Base-by-base conservation (phyloP, 192 early-diverging fungal species). In the Coemansia sp. region DNA sequence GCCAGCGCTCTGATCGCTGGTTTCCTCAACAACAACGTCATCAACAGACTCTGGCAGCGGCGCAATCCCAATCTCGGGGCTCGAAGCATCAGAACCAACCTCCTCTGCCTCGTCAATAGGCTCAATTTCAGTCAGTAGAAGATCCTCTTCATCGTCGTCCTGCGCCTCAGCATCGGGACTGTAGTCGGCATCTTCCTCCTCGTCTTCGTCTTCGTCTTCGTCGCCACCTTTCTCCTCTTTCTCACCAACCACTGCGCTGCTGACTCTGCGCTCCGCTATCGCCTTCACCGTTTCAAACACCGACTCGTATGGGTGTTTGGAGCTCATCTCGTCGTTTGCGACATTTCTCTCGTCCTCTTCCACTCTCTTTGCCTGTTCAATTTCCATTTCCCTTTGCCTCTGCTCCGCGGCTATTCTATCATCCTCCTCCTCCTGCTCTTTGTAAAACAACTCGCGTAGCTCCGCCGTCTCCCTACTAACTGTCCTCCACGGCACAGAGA, bases 401-500 rank as follows among this genome's bases (percentile, higher is more conserved):
- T 22, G 13, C 13, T 38, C 14, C 13, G 37, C 51, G 20, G 50
- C 44, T 20, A 14, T 13, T 16, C 25, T 17, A 9, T 13, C 41
- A 19, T 67, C 39, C 1, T 14, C 41, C 37, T 70, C 51, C 46
- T 46, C 42, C 74, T 72, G 69, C 4, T 65, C 70, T 10, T 40
- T 25, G 13, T 48, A 38, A n/a, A 76, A 64, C 64, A 76, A 55
- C 43, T 76, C 71, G 19, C 75, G 70, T 7, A 82, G 65, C 65
- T 76, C 67, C 16, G 68, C 41, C 5, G 71, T 72, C 48, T 84
- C 81, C 66, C 74, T 65, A 60, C 74, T 76, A 3, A 70, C 82
- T 38, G 73, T 71, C 44, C 70, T 44, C 82, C 82, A 84, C 5
- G 82, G 82, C 43, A 79, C 82, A 14, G 58, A 50, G 60, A 84